Conservation (phyloP, 1,139 yeast species). For the Nadsonia commutata region DNA sequence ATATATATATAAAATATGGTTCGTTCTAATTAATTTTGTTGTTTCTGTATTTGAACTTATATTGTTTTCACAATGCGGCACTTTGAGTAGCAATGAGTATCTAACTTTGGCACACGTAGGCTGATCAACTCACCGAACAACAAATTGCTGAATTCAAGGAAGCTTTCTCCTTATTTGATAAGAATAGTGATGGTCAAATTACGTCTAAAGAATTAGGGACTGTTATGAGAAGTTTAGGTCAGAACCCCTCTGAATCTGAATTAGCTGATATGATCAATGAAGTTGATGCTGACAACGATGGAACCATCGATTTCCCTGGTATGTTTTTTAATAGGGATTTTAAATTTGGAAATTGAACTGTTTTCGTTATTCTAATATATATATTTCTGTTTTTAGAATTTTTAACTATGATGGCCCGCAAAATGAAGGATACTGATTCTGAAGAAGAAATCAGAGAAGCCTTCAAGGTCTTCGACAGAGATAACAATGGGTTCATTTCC, state of each 20-base stretch:
- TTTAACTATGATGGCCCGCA: slow-evolving; percentile 82
- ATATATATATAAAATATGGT: too few relatives aligned
- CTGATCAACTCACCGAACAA: slow-evolving; percentile 84
- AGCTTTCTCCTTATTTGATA: slow-evolving; percentile 92
- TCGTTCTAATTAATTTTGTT: too few relatives aligned
- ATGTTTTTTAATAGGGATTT: neutral
- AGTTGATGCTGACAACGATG: slow-evolving; percentile 90
- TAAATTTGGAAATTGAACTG: too few relatives aligned
- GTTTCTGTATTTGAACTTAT: too few relatives aligned
- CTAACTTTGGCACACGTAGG: too few relatives aligned
- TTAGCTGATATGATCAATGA: slow-evolving; percentile 93
- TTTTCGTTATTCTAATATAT: too few relatives aligned
- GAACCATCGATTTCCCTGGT: slow-evolving; percentile 69
- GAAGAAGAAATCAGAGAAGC: slow-evolving; percentile 97
- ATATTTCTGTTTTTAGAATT: slow-evolving; percentile 23
- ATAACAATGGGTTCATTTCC: slow-evolving; percentile 93
- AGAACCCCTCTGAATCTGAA: slow-evolving; percentile 92
- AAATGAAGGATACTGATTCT: slow-evolving; percentile 88
- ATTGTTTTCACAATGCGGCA: too few relatives aligned
- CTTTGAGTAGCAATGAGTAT: too few relatives aligned
- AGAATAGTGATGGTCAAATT: slow-evolving; percentile 91
- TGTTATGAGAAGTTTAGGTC: slow-evolving; percentile 95
- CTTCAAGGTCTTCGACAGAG: slow-evolving; percentile 83
- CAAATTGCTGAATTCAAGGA: slow-evolving; percentile 95
- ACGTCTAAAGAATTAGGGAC: slow-evolving; percentile 94